phyloP scores from a whole-genome alignment of 2,329 filamentous ascomycete genomes.

The Scopulariopsis brevicaulis region DNA sequence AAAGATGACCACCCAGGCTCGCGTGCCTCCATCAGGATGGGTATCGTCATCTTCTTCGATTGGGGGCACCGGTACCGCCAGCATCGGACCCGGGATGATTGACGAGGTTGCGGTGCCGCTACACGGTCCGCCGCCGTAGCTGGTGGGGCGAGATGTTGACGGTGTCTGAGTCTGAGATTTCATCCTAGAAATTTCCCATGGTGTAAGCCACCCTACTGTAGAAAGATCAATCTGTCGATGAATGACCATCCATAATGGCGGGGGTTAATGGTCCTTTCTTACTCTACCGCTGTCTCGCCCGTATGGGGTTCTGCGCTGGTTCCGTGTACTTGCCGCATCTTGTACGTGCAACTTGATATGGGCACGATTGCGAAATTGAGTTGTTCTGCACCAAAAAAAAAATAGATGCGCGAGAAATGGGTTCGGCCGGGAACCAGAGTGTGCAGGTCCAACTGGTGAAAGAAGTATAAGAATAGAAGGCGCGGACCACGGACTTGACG shows the following conservation, averaged over 20 bases:
- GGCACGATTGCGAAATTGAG: no score
- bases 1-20: constrained; percentile 67
- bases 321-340: constrained; percentile 1
- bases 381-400: no score
- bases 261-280: not conserved
- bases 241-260: not conserved
- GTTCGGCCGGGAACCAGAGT: no score
- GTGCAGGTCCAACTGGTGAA: no score
- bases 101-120: not conserved
- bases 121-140: not conserved
- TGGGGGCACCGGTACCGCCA: not conserved
- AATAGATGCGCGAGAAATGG: no score
- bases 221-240: not conserved
- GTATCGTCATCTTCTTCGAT: not conserved
- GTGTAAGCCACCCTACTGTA: not conserved
- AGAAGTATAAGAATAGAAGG: no score
- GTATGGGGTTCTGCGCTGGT: not conserved
- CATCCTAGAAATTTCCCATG: not conserved
- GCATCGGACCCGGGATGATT: not conserved
- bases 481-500: no score
- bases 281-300: not conserved
- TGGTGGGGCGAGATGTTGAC: not conserved
- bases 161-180: not conserved
- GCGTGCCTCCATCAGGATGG: constrained; percentile 57
- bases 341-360: no score